Evolutionary conservation across 1,284 basidiomycete genomes (phyloP).

Genomic region (Gomphus bonarii): DNA sequence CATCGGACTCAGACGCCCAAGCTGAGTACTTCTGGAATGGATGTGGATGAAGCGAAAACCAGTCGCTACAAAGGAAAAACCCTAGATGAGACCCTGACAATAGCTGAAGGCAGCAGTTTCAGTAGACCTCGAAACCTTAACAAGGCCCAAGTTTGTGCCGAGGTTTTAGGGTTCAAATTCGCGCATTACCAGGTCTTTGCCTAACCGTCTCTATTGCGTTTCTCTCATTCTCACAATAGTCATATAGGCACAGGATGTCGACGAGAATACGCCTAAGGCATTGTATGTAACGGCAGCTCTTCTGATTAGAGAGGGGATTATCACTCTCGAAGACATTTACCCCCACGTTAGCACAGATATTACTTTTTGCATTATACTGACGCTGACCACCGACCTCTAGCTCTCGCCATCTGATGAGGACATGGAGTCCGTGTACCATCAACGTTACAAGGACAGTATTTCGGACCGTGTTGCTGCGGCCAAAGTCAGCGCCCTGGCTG

Average conservation of each 20-base stretch:
- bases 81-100: constrained; percentile 52
- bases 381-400: constrained; percentile 28
- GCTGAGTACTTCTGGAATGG: background rate
- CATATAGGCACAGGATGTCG: constrained; percentile 41
- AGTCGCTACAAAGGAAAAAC: constrained; percentile 44
- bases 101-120: constrained; percentile 31
- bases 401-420: constrained; percentile 66
- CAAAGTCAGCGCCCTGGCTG: constrained; percentile 73
- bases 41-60: constrained; percentile 25
- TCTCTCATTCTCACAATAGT: constrained; percentile 14
- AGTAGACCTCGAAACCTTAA: constrained; percentile 11
- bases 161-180: constrained; percentile 96
- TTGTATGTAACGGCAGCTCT: constrained; percentile 81
- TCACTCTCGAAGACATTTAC: constrained; percentile 79
- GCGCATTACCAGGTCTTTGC: constrained; percentile 67
- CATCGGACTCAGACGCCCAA: constrained; percentile 16
- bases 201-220: constrained; percentile 2
- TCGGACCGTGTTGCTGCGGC: constrained; percentile 55
- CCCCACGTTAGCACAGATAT: constrained; percentile 53
- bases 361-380: background rate
- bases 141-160: constrained; percentile 65
- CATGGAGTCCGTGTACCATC: constrained; percentile 58
- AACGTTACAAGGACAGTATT: constrained; percentile 54
- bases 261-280: constrained; percentile 56
- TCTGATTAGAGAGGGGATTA: constrained; percentile 80